phyloP scores from a whole-genome alignment of 352 stramenopile genomes.

The Phytophthora foliorum region DNA sequence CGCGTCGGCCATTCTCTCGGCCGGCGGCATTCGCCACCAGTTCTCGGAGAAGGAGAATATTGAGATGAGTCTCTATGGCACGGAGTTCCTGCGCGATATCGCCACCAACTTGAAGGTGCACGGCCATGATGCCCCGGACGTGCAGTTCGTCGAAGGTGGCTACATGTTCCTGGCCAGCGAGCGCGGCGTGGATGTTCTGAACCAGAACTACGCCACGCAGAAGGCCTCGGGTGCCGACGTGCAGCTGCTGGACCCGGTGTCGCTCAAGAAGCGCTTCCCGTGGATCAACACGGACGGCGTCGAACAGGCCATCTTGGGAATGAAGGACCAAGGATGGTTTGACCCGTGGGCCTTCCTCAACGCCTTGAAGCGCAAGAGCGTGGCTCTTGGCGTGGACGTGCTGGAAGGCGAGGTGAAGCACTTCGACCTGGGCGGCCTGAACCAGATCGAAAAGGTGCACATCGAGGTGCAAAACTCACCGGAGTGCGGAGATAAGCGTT shows the following conservation, averaged over 20 bases:
- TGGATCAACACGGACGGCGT: constrained; percentile 82
- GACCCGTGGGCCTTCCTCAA: constrained; percentile 85
- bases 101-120: constrained; percentile 63
- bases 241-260: constrained; percentile 55
- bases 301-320: constrained; percentile 63
- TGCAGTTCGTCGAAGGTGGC: constrained; percentile 84
- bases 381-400: constrained; percentile 76
- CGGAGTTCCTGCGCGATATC: constrained; percentile 69
- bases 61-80: constrained; percentile 83
- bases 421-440: constrained; percentile 64
- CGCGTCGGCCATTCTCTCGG: constrained; percentile 80
- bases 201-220: constrained; percentile 62
- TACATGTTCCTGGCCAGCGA: constrained; percentile 86
- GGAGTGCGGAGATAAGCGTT: constrained; percentile 29
- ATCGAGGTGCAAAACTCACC: constrained; percentile 45
- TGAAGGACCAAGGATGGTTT: constrained; percentile 87
- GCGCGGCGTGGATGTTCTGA: constrained; percentile 63
- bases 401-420: constrained; percentile 75
- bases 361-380: constrained; percentile 80
- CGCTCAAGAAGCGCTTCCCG: constrained; percentile 73
- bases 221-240: constrained; percentile 61
- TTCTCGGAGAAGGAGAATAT: constrained; percentile 86
- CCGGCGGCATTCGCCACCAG: constrained; percentile 83
- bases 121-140: constrained; percentile 64
- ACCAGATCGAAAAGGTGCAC: constrained; percentile 72